These are phyloP conservation scores for Yarrowia sp. DNA, from an alignment of 805 yeast genomes.

Conservation along the genomic window DNA sequence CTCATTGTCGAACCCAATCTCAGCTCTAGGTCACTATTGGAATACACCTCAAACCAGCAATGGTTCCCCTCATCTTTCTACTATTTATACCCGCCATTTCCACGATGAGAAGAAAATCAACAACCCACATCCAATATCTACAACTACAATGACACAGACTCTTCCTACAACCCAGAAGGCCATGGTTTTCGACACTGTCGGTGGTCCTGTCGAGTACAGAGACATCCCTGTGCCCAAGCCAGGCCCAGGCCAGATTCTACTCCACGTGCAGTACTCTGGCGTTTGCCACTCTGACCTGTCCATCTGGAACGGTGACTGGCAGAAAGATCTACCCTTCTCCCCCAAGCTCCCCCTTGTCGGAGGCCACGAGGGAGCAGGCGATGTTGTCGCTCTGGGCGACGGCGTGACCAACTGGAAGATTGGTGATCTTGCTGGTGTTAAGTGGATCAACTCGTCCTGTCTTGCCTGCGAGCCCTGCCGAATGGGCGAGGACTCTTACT, in stretches of 20 bases:
- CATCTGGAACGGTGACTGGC: constrained; percentile 93
- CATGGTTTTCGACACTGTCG: constrained; percentile 60
- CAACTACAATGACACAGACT: not conserved
- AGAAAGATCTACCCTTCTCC: constrained; percentile 86
- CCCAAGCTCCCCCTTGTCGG: constrained; percentile 75
- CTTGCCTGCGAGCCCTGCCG: constrained; percentile 72
- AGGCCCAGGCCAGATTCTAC: constrained; percentile 68
- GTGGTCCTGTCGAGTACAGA: constrained; percentile 60
- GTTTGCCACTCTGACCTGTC: constrained; percentile 93
- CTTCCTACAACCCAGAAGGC: constrained; percentile 71
- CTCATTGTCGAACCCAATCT: not conserved
- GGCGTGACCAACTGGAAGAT: constrained; percentile 66
- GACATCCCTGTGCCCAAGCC: constrained; percentile 81
- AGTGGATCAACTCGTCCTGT: constrained; percentile 81
- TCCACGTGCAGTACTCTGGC: constrained; percentile 83
- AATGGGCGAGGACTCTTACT: constrained; percentile 63
- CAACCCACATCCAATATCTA: not conserved
- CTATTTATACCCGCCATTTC: not conserved
- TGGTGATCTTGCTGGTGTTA: constrained; percentile 80
- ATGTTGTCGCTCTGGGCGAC: constrained; percentile 71
- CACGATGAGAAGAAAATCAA: not conserved
- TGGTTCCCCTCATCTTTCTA: not conserved
- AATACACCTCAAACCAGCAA: not conserved
- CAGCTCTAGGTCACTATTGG: not conserved
- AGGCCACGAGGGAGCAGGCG: constrained; percentile 90